Percentiles rank a stretch among this genome's conserved stretches.
These are phyloP conservation scores for Ehretia macrophylla DNA, from an alignment of 257 asterid species.

Conservation along the genomic window DNA sequence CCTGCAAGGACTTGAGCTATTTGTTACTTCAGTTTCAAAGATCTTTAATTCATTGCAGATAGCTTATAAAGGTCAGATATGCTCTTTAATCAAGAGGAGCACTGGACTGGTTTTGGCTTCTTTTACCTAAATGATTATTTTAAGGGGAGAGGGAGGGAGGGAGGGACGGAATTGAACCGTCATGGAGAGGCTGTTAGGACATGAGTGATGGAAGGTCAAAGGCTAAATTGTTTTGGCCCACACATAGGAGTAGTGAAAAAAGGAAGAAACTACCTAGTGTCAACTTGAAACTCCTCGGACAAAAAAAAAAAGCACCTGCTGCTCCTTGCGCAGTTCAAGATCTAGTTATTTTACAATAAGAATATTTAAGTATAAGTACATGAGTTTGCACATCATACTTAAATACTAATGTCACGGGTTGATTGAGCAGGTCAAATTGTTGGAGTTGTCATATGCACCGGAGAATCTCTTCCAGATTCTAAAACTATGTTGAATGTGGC, in stretches of 20 bases:
- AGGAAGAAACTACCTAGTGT: too few relatives aligned
- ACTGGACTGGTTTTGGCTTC: background rate
- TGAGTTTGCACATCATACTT: background rate
- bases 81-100: background rate
- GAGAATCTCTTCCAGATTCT: constrained; percentile 26
- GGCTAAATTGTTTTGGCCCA: too few relatives aligned
- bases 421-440: constrained; percentile 66
- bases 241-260: too few relatives aligned
- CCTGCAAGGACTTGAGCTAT: constrained; percentile 54
- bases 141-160: too few relatives aligned
- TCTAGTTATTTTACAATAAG: background rate
- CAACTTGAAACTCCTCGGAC: too few relatives aligned
- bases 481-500: constrained; percentile 44
- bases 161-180: too few relatives aligned
- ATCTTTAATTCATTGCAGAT: constrained; percentile 55
- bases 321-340: background rate
- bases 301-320: too few relatives aligned
- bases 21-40: constrained; percentile 55
- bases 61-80: constrained; percentile 53
- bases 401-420: constrained; percentile 12
- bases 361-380: too few relatives aligned
- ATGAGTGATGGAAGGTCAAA: background rate
- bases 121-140: background rate
- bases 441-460: constrained; percentile 62
- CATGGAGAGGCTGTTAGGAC: too few relatives aligned